These are phyloP conservation scores for Iberis pinnata DNA, from an alignment of 345 rosid species.

Conservation along the genomic window DNA sequence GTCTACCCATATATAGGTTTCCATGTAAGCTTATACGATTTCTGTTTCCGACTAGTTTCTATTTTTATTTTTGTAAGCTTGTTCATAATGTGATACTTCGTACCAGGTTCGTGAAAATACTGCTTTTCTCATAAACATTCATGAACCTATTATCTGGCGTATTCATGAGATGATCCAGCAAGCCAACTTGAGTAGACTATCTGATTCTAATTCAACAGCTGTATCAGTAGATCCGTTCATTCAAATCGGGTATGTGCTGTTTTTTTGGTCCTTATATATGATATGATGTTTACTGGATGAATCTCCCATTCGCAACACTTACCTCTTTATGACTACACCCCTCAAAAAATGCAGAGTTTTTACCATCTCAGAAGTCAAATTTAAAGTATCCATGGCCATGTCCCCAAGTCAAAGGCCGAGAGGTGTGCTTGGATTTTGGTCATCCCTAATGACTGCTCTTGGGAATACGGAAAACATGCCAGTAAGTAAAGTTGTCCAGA, in stretches of 20 bases:
- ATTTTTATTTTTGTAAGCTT: too few relatives aligned
- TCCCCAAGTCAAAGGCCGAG: slow-evolving; percentile 94
- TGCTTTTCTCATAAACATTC: slow-evolving; percentile 83
- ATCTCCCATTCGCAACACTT: background rate
- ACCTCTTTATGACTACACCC: slow-evolving; percentile 11
- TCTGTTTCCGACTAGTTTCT: too few relatives aligned
- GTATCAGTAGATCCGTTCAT: slow-evolving; percentile 95
- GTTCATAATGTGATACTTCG: too few relatives aligned
- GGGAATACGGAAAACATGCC: slow-evolving; percentile 98
- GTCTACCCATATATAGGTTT: slow-evolving; percentile 86
- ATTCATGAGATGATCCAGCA: slow-evolving; percentile 95
- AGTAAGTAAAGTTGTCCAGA: too few relatives aligned
- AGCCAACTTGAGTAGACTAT: slow-evolving; percentile 63
- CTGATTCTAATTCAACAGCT: slow-evolving; percentile 58
- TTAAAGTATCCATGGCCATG: slow-evolving; percentile 92
- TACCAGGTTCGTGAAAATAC: slow-evolving; percentile 86
- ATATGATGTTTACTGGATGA: background rate
- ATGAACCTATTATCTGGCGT: slow-evolving; percentile 98
- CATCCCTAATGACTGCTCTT: slow-evolving; percentile 94
- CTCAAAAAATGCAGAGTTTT: slow-evolving; percentile 57
- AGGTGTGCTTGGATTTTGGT: slow-evolving; percentile 98
- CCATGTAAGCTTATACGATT: too few relatives aligned
- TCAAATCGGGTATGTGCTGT: slow-evolving; percentile 65
- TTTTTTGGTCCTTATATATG: background rate
- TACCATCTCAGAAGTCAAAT: slow-evolving; percentile 78